These are phyloP conservation scores for Panicum miliaceum DNA, from an alignment of 176 grass and related monocot species.

Conservation along the genomic window DNA sequence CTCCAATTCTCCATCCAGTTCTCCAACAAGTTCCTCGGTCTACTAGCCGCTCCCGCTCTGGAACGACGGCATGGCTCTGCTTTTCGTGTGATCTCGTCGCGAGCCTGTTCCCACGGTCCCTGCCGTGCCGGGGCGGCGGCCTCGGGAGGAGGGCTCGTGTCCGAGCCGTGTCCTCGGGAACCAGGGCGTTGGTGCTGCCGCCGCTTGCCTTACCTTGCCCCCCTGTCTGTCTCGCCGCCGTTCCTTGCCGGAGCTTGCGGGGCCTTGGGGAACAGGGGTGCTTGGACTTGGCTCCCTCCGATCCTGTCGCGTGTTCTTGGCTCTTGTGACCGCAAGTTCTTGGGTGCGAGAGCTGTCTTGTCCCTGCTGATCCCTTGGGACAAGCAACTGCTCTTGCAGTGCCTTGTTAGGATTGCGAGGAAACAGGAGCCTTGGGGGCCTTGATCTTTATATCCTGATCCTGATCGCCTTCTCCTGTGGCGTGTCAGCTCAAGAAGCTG, in stretches of 20 bases:
- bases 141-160: slow-evolving; percentile 17
- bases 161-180: slow-evolving; percentile 34
- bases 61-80: slow-evolving; percentile 34
- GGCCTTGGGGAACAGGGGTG: slow-evolving; percentile 5
- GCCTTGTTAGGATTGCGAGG: neutral
- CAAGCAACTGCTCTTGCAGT: slow-evolving; percentile 6
- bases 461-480: neutral
- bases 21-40: slow-evolving; percentile 12
- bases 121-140: slow-evolving; percentile 17
- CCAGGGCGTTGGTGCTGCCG: slow-evolving; percentile 40
- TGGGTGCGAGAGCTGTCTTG: slow-evolving; percentile 34
- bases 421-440: neutral
- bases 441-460: slow-evolving; percentile 20
- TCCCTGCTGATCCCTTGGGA: slow-evolving; percentile 7
- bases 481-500: neutral
- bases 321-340: slow-evolving; percentile 29
- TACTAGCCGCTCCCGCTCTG: neutral
- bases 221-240: neutral
- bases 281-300: slow-evolving; percentile 13
- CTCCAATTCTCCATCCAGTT: slow-evolving; percentile 28
- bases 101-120: neutral
- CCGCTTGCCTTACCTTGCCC: neutral
- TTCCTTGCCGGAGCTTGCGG: slow-evolving; percentile 5
- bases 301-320: slow-evolving; percentile 38
- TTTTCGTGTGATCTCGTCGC: slow-evolving; percentile 47